A percentile compares a stretch with the other conserved stretches of the same genome.
phyloP scores from a whole-genome alignment of 805 yeast genomes.

The Maudiozyma saulgeensis region DNA sequence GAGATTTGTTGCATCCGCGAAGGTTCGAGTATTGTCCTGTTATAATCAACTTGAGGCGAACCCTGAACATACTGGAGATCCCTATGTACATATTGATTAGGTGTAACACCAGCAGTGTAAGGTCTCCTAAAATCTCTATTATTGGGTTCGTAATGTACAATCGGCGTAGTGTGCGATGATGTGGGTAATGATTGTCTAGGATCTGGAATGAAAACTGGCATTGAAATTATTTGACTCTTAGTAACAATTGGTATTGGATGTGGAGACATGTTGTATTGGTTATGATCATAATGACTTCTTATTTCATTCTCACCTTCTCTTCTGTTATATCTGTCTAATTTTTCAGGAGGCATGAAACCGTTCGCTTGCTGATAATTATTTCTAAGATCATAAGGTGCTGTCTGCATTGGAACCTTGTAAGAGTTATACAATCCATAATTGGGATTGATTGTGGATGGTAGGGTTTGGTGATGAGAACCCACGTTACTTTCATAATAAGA shows the following conservation, averaged over 20 bases:
- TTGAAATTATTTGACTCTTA: slow-evolving; percentile 1
- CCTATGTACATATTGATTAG: neutral
- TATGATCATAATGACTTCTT: neutral
- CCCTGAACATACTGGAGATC: neutral
- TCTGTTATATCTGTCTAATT: neutral
- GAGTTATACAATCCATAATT: no score
- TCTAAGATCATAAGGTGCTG: neutral
- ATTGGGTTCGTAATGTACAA: neutral
- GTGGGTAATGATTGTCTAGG: neutral
- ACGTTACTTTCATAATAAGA: neutral
- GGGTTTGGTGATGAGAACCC: neutral
- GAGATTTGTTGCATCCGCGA: neutral
- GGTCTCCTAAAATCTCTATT: neutral
- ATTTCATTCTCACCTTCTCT: neutral
- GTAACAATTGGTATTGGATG: neutral
- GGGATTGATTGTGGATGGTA: neutral
- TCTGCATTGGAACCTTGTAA: neutral
- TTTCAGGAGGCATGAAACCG: neutral
- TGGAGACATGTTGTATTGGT: neutral
- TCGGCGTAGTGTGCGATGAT: neutral
- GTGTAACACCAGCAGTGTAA: neutral
- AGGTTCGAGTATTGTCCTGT: neutral
- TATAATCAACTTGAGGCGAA: neutral
- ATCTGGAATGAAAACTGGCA: slow-evolving; percentile 2
- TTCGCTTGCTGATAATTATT: neutral